These are phyloP conservation scores for Boletus sp. DNA, from an alignment of 768 basidiomycete species.

Conservation along the genomic window DNA sequence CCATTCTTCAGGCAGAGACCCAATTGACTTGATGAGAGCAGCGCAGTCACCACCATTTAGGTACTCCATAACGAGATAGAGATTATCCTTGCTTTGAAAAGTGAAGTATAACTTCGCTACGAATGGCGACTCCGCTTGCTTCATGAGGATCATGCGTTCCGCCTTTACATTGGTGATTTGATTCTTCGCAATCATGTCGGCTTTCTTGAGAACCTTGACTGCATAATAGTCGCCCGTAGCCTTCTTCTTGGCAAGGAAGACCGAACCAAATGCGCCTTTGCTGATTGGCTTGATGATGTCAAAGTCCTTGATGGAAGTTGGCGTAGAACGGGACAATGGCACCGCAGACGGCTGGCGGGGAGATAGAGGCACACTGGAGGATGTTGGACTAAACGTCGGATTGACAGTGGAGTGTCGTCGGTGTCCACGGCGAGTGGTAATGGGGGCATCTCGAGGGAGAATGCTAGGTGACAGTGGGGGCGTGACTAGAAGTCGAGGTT, in stretches of 20 bases:
- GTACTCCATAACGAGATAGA: constrained; percentile 99
- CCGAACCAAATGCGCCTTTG: constrained; percentile 97
- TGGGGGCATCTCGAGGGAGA: constrained; percentile 50
- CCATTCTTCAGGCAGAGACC: constrained; percentile 94
- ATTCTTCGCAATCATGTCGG: constrained; percentile 99
- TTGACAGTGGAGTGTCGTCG: constrained; percentile 75
- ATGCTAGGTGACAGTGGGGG: constrained; percentile 67
- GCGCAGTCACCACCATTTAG: constrained; percentile 98
- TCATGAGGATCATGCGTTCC: constrained; percentile 99
- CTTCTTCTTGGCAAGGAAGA: constrained; percentile 98
- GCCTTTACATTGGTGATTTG: constrained; percentile 99
- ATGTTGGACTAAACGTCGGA: constrained; percentile 57
- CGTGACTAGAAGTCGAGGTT: constrained; percentile 65
- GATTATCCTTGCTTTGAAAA: constrained; percentile 98
- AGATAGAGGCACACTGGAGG: constrained; percentile 61
- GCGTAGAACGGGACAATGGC: constrained; percentile 73
- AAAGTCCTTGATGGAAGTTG: constrained; percentile 97
- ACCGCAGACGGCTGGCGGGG: constrained; percentile 81
- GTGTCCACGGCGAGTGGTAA: constrained; percentile 51
- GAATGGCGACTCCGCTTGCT: constrained; percentile 96
- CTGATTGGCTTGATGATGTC: constrained; percentile 99
- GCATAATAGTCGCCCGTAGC: constrained; percentile 98
- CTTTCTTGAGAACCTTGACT: constrained; percentile 99
- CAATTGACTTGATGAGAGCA: constrained; percentile 94
- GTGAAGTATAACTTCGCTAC: constrained; percentile 98